A percentile compares a stretch with the other conserved stretches of the same genome.
These are phyloP conservation scores for Coniosporium tulheliwenetii DNA, from an alignment of 2,329 filamentous ascomycete genomes.

Conservation along the genomic window DNA sequence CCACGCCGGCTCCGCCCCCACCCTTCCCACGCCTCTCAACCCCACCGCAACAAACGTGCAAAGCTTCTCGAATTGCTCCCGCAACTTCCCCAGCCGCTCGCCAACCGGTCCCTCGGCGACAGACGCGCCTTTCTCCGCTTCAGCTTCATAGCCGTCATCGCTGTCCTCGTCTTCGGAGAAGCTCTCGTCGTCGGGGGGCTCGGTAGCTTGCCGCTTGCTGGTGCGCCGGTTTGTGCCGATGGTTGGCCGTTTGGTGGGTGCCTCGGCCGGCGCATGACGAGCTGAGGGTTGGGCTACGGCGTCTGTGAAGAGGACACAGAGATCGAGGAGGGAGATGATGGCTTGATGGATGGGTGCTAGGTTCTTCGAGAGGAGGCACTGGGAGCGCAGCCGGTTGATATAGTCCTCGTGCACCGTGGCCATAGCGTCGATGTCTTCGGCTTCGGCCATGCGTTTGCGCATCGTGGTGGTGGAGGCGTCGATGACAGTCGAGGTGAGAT, in stretches of 20 bases:
- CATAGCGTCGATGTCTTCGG: constrained; percentile 70
- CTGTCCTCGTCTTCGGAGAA: constrained; percentile 3
- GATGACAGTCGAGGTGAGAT: constrained; percentile 60
- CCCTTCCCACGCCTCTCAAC: constrained; percentile 58
- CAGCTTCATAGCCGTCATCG: constrained; percentile 6
- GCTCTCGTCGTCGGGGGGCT: constrained; percentile 3
- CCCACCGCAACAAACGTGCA: constrained; percentile 58
- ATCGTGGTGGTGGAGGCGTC: constrained; percentile 43
- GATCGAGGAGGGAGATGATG: constrained; percentile 61
- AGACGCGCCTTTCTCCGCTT: constrained; percentile 6
- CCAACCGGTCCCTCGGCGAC: neutral
- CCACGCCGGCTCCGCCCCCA: constrained; percentile 58
- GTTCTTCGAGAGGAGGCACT: constrained; percentile 53
- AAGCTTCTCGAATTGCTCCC: constrained; percentile 46
- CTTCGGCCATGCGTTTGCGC: constrained; percentile 37
- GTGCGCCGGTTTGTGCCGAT: constrained; percentile 8
- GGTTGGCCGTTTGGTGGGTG: too few species aligned
- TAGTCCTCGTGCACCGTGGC: constrained; percentile 51
- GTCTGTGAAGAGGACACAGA: constrained; percentile 55
- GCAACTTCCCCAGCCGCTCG: constrained; percentile 40
- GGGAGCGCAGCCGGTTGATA: constrained; percentile 44
- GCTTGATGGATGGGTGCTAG: constrained; percentile 56
- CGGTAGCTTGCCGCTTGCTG: constrained; percentile 13
- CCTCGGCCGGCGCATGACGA: constrained; percentile 3
- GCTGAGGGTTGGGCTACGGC: constrained; percentile 1